phyloP scores from a whole-genome alignment of 1,139 yeast species.

The Pichia sp. region DNA sequence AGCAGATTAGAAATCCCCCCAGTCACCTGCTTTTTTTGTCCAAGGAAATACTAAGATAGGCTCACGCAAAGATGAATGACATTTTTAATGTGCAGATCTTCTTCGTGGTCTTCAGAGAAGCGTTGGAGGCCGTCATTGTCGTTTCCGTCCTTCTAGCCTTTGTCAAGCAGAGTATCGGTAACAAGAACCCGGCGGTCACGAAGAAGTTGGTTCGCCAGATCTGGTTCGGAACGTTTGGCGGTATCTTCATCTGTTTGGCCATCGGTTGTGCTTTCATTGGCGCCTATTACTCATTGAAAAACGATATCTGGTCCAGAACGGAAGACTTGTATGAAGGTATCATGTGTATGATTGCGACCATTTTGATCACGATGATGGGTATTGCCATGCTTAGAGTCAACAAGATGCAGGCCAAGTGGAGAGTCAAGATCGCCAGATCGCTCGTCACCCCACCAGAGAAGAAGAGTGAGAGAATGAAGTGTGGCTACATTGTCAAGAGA shows the following conservation, averaged over 20 bases:
- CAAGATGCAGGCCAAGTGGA: constrained; percentile 89
- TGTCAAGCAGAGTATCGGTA: constrained; percentile 68
- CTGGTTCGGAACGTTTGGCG: constrained; percentile 74
- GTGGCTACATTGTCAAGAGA: constrained; percentile 46
- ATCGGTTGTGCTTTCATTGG: constrained; percentile 86
- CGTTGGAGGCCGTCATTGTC: constrained; percentile 84
- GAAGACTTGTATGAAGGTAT: constrained; percentile 95
- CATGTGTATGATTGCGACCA: constrained; percentile 75
- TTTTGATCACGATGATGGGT: constrained; percentile 85
- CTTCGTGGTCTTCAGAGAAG: constrained; percentile 85
- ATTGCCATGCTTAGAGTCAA: constrained; percentile 85
- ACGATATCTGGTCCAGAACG: constrained; percentile 77
- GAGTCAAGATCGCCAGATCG: constrained; percentile 79
- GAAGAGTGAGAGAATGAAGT: constrained; percentile 36
- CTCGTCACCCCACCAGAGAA: constrained; percentile 31
- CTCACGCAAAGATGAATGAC: constrained; percentile 19
- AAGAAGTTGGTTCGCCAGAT: constrained; percentile 66
- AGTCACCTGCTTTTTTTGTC: background rate
- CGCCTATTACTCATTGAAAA: constrained; percentile 70
- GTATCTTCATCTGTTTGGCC: constrained; percentile 67
- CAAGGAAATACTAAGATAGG: background rate
- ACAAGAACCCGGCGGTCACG: constrained; percentile 35
- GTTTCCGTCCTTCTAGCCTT: constrained; percentile 90
- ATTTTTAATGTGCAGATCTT: constrained; percentile 60
- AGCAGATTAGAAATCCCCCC: too few species aligned